Evolutionary conservation across 139 green algal genomes (phyloP).

Genomic region (Picochlorum sp.): DNA sequence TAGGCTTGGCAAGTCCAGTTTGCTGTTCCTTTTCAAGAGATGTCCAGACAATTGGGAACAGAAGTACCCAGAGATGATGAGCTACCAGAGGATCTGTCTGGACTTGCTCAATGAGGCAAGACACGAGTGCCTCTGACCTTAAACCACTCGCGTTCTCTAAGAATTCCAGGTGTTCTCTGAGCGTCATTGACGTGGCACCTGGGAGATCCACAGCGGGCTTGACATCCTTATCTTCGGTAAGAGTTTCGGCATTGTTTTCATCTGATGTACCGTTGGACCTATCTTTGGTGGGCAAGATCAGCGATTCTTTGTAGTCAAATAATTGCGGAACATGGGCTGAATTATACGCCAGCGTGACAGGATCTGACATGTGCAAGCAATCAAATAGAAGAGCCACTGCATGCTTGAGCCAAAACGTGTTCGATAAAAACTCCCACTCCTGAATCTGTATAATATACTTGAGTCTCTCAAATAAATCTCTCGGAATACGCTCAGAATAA

Average conservation of each 20-base stretch:
- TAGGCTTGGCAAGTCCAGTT: constrained; percentile 82
- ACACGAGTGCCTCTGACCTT: constrained; percentile 49
- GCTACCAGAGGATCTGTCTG: constrained; percentile 53
- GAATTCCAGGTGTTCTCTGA: constrained; percentile 12
- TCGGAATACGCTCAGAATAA: constrained; percentile 65
- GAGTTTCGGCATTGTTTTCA: not conserved
- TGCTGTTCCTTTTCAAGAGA: constrained; percentile 83
- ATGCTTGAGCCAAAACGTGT: constrained; percentile 94
- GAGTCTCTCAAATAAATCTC: constrained; percentile 76
- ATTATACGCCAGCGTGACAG: constrained; percentile 87
- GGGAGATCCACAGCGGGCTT: not conserved
- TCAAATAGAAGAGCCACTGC: constrained; percentile 86
- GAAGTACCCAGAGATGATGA: constrained; percentile 82
- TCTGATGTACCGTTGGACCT: not conserved
- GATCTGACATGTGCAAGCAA: constrained; percentile 68
- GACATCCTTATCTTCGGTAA: not conserved
- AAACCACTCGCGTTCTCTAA: constrained; percentile 13
- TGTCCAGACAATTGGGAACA: constrained; percentile 98
- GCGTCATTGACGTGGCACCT: not conserved
- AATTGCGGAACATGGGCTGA: constrained; percentile 53
- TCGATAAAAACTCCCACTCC: constrained; percentile 81
- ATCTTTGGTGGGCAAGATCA: not conserved
- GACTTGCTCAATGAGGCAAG: constrained; percentile 68
- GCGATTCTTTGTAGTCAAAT: constrained; percentile 13
- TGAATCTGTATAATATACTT: constrained; percentile 84